Percentiles rank a stretch among this genome's conserved stretches.
phyloP scores from a whole-genome alignment of 768 basidiomycete species.

The Boletus sensibilis region DNA sequence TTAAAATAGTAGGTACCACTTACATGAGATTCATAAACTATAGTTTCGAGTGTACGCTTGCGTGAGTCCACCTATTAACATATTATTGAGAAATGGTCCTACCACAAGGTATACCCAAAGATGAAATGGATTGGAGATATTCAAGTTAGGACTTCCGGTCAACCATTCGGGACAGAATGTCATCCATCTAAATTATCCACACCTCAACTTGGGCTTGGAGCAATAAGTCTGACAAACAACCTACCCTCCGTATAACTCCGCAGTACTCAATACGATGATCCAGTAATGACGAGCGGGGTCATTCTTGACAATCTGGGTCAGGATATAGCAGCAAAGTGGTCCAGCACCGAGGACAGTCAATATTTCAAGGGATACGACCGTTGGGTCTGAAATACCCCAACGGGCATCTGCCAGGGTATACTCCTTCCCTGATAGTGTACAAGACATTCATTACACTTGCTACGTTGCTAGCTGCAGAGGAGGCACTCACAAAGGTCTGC shows the following conservation, averaged over 20 bases:
- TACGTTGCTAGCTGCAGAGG: not conserved
- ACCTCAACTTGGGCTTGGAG: not conserved
- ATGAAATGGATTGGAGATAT: conserved; percentile 66
- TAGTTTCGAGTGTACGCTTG: not conserved
- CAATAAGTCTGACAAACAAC: conserved; percentile 13
- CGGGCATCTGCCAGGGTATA: conserved; percentile 78
- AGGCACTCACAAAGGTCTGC: conserved; percentile 67
- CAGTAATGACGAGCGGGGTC: conserved; percentile 64
- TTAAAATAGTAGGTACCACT: conserved; percentile 25
- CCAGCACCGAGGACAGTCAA: conserved; percentile 76
- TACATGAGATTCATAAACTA: conserved; percentile 84
- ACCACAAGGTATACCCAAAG: conserved; percentile 83
- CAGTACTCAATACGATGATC: conserved; percentile 75
- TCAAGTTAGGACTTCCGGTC: conserved; percentile 66
- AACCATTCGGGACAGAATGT: conserved; percentile 89
- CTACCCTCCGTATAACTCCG: conserved; percentile 75
- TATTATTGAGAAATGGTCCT: conserved; percentile 29
- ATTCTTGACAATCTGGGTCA: conserved; percentile 58
- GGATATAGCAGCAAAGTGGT: conserved; percentile 70
- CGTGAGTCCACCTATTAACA: not conserved
- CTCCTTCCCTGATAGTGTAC: conserved; percentile 59
- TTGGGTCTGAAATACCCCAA: conserved; percentile 79
- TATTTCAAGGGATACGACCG: conserved; percentile 78
- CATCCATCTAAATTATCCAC: conserved; percentile 59
- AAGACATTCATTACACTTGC: not conserved